Conservation (phyloP, 257 asterid genomes). For the Osmanthus fragrans region DNA sequence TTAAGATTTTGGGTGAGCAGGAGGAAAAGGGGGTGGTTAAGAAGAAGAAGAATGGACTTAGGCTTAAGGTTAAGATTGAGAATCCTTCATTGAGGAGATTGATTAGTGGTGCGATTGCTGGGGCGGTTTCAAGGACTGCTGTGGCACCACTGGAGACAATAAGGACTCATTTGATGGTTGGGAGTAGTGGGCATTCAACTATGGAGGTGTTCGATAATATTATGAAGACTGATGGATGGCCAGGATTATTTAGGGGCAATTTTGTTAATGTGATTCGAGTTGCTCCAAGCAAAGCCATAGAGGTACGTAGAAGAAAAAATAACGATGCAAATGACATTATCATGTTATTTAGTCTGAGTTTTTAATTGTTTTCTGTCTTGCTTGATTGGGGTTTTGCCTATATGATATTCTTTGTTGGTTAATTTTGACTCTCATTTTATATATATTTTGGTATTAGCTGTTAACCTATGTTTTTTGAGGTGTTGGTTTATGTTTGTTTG, state of each 20-base stretch:
- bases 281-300: conserved; percentile 96
- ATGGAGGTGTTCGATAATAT: conserved; percentile 73
- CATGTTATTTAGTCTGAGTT: background rate
- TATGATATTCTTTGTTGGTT: background rate
- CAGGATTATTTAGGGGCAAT: conserved; percentile 91
- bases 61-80: conserved; percentile 68
- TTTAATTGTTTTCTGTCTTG: conserved; percentile 12
- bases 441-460: conserved; percentile 9
- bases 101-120: conserved; percentile 88
- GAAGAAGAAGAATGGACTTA: conserved; percentile 53
- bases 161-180: conserved; percentile 97
- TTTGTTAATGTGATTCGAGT: conserved; percentile 89
- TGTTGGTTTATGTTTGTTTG: background rate
- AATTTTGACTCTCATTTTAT: background rate
- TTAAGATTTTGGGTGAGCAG: conserved; percentile 42
- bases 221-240: conserved; percentile 85
- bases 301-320: conserved; percentile 45
- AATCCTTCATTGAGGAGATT: conserved; percentile 86
- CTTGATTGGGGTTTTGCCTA: background rate
- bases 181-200: conserved; percentile 77
- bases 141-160: conserved; percentile 97
- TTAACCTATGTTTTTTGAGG: conserved; percentile 1
- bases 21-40: conserved; percentile 43
- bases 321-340: background rate
- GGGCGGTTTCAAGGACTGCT: conserved; percentile 87